phyloP scores from a whole-genome alignment of 1,139 yeast genomes.

The Kurtzmaniella quercitrusa region DNA sequence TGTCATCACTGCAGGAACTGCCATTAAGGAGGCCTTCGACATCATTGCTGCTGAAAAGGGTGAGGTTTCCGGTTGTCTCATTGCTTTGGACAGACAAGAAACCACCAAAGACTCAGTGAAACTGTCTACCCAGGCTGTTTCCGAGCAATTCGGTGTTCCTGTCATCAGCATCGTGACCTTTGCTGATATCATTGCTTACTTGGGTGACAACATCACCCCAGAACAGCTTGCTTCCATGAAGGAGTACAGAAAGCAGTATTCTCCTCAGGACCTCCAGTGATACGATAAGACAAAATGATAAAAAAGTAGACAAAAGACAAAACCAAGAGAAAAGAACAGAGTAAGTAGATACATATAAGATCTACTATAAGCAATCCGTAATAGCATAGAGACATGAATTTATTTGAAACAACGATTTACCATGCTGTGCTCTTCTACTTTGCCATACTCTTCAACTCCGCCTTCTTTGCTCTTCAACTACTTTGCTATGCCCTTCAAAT shows the following conservation, averaged over 20 bases:
- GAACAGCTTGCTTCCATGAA: conserved; percentile 54
- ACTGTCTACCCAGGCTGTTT: conserved; percentile 81
- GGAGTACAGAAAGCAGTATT: conserved; percentile 53
- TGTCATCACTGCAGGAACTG: conserved; percentile 98
- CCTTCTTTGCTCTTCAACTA: no score
- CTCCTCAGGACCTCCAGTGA: conserved; percentile 27
- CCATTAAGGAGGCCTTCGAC: conserved; percentile 87
- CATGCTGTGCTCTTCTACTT: no score
- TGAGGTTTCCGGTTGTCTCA: conserved; percentile 73
- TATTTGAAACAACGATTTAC: no score
- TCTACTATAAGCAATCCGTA: no score
- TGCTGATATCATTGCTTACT: conserved; percentile 64
- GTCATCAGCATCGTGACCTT: conserved; percentile 78
- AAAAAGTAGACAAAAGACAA: no score
- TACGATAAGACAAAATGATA: background rate
- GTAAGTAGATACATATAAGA: background rate
- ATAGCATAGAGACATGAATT: no score
- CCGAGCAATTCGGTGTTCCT: conserved; percentile 70
- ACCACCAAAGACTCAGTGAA: conserved; percentile 60
- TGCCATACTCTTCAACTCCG: no score
- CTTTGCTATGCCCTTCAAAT: no score
- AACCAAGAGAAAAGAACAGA: background rate
- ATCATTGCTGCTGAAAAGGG: conserved; percentile 74
- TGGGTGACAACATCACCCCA: conserved; percentile 49
- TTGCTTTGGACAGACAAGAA: conserved; percentile 95